phyloP scores from a whole-genome alignment of 805 yeast species.

The Cyberlindnera bimundalis region DNA sequence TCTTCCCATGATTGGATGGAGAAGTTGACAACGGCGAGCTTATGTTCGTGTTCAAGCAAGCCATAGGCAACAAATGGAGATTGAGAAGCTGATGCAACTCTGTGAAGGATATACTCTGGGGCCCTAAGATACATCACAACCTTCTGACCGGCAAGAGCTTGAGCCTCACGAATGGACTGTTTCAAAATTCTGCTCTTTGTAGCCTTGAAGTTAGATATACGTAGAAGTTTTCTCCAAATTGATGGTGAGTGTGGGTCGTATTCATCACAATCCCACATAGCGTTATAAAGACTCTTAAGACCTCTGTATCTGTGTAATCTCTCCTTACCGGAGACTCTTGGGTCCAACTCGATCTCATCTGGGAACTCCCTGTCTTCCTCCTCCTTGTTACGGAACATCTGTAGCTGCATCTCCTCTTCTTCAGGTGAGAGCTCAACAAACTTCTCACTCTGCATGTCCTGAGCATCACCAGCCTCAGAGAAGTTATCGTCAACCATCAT shows the following conservation, averaged over 20 bases:
- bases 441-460: constrained; percentile 46
- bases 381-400: constrained; percentile 62
- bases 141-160: constrained; percentile 59
- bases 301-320: constrained; percentile 81
- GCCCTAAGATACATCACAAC: constrained; percentile 59
- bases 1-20: constrained; percentile 87
- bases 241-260: constrained; percentile 69
- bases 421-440: constrained; percentile 74
- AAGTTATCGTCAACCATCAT: constrained; percentile 30
- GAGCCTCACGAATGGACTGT: constrained; percentile 44
- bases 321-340: constrained; percentile 71
- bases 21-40: constrained; percentile 77
- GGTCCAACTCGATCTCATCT: constrained; percentile 86
- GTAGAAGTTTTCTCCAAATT: constrained; percentile 71
- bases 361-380: constrained; percentile 91
- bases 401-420: constrained; percentile 78
- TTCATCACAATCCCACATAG: constrained; percentile 88
- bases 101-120: constrained; percentile 44
- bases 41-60: constrained; percentile 80
- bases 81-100: constrained; percentile 39
- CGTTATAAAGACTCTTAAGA: constrained; percentile 71
- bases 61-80: constrained; percentile 67
- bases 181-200: constrained; percentile 68
- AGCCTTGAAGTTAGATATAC: constrained; percentile 73
- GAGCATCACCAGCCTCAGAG: constrained; percentile 30